Evolutionary conservation across 2,329 filamentous ascomycete species (phyloP), one percentile per base, ranked within the genome.

Genomic region (Hortaea werneckii): DNA sequence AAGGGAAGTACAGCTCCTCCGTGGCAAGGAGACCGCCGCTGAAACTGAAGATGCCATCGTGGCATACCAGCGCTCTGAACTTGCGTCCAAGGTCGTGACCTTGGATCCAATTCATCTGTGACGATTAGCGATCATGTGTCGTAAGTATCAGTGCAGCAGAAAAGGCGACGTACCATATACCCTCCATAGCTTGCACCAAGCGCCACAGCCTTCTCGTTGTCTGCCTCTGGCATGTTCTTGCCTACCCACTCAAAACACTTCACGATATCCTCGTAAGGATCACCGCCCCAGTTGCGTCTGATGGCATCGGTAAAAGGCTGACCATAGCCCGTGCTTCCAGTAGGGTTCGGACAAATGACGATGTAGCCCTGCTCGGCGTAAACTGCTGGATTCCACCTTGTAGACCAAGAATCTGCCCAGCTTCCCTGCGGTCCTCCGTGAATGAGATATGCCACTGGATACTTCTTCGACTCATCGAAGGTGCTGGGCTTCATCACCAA

Each of bases 11-110:
- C 29, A 75, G 65, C 55, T 78, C 75, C 48, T 78, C 75, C 12
- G 62, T 64, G 0, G 57, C 54, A 26, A 65, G 51, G 47, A 60
- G 51, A 26, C 53, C 52, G n/a, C 56, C 54, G 5, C 51, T 48
- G 41, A 55, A 55, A 37, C 49, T 58, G 11, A 58, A 56, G 30
- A 62, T 56, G 45, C 60, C 60, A 44, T 62, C 58, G 40, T 61
- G 59, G 57, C 82, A 88, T 28, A 94, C 87, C 4, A 95, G 74
- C 0, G 87, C 87, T 65, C 87, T 87, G 76, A 95, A 94, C 54
- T 83, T 80, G 28, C 86, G 80, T 13, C 87, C 88, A 0, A 95
- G 75, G 1, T 79, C 75, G 51, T 92, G 84, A 6, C 89, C 89
- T 66, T 95, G 87, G 56, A 95, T 87, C 88, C 89, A 58, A 41